Conservation (phyloP, 148 eudicot species). For the Suaeda aralocaspica region DNA sequence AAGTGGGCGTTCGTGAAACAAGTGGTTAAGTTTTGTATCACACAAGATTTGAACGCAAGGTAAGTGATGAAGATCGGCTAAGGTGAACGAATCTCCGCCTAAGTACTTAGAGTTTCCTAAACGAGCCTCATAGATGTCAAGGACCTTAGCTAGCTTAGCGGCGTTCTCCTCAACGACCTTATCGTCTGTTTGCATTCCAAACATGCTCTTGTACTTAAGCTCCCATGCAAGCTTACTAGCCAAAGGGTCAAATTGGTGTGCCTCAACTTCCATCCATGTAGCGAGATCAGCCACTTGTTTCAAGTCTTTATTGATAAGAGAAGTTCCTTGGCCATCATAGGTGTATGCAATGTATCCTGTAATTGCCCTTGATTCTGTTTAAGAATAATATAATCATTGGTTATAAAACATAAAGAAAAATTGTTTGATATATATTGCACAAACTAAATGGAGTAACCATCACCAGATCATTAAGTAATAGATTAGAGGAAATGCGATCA, state of each 20-base stretch:
- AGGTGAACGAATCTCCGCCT: conserved; percentile 48
- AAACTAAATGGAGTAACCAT: too few species aligned
- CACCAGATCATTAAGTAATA: too few species aligned
- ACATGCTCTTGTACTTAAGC: conserved; percentile 29
- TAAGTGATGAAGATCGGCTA: conserved; percentile 74
- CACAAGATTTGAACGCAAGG: conserved; percentile 37
- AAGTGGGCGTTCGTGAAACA: conserved; percentile 47
- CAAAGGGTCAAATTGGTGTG: conserved; percentile 50
- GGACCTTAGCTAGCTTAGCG: conserved; percentile 42
- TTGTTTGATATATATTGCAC: too few species aligned
- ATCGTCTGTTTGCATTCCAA: conserved; percentile 36
- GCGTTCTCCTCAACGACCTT: conserved; percentile 37
- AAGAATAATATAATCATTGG: neutral
- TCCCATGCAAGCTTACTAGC: conserved; percentile 44
- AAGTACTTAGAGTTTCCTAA: conserved; percentile 60
- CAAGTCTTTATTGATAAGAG: conserved; percentile 28
- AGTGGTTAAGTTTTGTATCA: conserved; percentile 31
- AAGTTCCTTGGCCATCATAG: conserved; percentile 45
- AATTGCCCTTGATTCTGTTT: conserved; percentile 75
- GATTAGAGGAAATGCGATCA: too few species aligned
- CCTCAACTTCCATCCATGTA: conserved; percentile 64
- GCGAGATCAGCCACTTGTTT: conserved; percentile 42
- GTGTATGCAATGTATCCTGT: conserved; percentile 44
- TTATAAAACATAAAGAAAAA: too few species aligned
- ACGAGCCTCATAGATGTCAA: conserved; percentile 64